Evolutionary conservation across 257 asterid species (phyloP).

Genomic region (Przewalskia tangutica): DNA sequence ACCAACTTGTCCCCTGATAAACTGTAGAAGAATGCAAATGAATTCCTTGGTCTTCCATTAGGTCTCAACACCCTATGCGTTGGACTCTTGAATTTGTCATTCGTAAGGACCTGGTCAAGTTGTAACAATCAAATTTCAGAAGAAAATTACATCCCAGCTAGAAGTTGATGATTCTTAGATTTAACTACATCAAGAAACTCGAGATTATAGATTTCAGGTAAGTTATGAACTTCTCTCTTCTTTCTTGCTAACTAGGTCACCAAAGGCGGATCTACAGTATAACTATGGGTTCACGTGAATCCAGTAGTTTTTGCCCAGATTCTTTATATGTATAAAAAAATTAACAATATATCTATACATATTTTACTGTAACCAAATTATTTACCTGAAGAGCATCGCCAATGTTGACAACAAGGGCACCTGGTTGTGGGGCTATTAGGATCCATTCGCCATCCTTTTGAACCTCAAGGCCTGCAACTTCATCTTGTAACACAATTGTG

Average conservation of each 20-base stretch:
- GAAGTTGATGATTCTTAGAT: neutral
- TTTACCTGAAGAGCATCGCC: constrained; percentile 38
- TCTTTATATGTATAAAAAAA: too few species aligned
- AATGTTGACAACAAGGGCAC: constrained; percentile 32
- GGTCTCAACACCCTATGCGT: constrained; percentile 39
- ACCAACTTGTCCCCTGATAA: constrained; percentile 40
- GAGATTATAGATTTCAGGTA: neutral
- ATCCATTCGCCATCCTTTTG: constrained; percentile 31
- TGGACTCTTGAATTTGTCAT: constrained; percentile 43
- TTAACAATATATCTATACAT: too few species aligned
- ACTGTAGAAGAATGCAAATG: constrained; percentile 35
- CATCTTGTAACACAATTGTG: constrained; percentile 42
- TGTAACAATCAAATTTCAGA: neutral
- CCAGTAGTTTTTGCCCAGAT: too few species aligned
- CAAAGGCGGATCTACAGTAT: neutral
- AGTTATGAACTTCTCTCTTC: neutral
- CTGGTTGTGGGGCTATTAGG: constrained; percentile 24
- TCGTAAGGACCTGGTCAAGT: constrained; percentile 26
- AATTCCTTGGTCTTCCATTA: constrained; percentile 26
- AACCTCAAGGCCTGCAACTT: constrained; percentile 49
- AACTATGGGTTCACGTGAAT: too few species aligned
- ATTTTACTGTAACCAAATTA: neutral
- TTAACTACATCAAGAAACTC: neutral
- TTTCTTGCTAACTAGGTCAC: neutral
- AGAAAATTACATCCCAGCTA: neutral